Conservation (phyloP, 2,329 filamentous ascomycete genomes). For the Fulvia fulva region DNA sequence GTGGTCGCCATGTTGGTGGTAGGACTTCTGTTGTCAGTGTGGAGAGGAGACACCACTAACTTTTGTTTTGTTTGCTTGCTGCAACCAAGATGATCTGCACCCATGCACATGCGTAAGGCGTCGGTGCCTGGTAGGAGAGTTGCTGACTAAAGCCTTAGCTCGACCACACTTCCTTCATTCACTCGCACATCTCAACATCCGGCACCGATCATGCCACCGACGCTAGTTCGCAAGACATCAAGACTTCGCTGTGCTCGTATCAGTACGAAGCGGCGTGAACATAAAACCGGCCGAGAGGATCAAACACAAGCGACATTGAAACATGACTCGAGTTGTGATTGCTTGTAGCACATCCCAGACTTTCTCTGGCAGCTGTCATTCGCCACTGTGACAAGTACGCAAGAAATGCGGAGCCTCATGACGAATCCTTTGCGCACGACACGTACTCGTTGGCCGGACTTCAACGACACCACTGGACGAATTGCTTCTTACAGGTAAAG, state of each 20-base stretch:
- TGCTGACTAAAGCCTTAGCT: neutral
- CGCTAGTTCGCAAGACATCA: too few species aligned
- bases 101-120: neutral
- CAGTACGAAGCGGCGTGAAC: neutral
- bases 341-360: neutral
- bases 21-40: too few species aligned
- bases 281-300: neutral
- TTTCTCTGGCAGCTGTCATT: neutral
- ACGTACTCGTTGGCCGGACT: too few species aligned
- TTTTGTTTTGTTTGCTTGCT: neutral
- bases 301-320: neutral
- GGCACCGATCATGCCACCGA: neutral
- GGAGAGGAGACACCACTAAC: too few species aligned
- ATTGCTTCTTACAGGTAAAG: too few species aligned
- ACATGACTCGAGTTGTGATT: neutral
- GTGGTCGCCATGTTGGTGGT: constrained; percentile 11
- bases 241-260: neutral
- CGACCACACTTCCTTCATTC: neutral
- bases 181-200: neutral
- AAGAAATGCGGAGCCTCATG: neutral
- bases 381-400: neutral
- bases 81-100: neutral
- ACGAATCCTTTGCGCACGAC: neutral
- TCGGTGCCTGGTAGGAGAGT: neutral
- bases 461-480: too few species aligned